These are phyloP conservation scores for Podospora sp. DNA, from an alignment of 495 filamentous ascomycete genomes.

Conservation along the genomic window DNA sequence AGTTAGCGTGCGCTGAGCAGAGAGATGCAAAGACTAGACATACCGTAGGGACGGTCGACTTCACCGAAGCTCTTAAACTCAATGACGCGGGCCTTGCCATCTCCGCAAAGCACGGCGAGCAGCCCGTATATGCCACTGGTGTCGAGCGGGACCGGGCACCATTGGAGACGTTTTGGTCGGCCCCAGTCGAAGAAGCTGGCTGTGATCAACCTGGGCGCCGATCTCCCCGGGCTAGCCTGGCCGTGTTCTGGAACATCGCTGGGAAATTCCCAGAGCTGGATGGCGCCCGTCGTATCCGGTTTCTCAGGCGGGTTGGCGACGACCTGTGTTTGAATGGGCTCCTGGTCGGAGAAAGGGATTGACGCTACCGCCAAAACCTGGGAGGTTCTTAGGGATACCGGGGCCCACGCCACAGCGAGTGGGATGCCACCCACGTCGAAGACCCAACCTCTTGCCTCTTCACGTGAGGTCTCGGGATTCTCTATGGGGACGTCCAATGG, in stretches of 20 bases:
- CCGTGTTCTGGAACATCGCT: constrained; percentile 21
- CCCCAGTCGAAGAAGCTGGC: constrained; percentile 46
- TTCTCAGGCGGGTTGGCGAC: constrained; percentile 25
- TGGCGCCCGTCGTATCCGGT: constrained; percentile 31
- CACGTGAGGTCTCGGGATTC: constrained; percentile 19
- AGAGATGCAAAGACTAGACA: constrained; percentile 8
- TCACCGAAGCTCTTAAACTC: constrained; percentile 36
- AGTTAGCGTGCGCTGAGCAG: not conserved
- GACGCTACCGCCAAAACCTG: constrained; percentile 51
- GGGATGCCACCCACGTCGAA: constrained; percentile 50
- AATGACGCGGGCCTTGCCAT: constrained; percentile 47
- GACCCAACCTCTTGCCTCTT: constrained; percentile 43
- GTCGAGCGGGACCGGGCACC: constrained; percentile 47
- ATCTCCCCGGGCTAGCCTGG: constrained; percentile 25
- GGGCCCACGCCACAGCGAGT: constrained; percentile 49
- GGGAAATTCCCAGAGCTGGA: constrained; percentile 51
- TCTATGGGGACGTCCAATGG: constrained; percentile 21
- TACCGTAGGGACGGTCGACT: constrained; percentile 38
- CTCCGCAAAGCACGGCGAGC: constrained; percentile 44
- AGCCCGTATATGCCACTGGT: constrained; percentile 31
- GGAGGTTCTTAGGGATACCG: constrained; percentile 30
- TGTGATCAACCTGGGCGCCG: constrained; percentile 33
- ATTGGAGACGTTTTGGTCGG: constrained; percentile 45
- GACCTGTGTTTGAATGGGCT: constrained; percentile 22
- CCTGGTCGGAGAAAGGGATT: constrained; percentile 50